Percentiles rank a stretch among this genome's conserved stretches.
These are phyloP conservation scores for Syncephalis plumigaleata DNA, from an alignment of 371 early-diverging fungal species.

Conservation along the genomic window DNA sequence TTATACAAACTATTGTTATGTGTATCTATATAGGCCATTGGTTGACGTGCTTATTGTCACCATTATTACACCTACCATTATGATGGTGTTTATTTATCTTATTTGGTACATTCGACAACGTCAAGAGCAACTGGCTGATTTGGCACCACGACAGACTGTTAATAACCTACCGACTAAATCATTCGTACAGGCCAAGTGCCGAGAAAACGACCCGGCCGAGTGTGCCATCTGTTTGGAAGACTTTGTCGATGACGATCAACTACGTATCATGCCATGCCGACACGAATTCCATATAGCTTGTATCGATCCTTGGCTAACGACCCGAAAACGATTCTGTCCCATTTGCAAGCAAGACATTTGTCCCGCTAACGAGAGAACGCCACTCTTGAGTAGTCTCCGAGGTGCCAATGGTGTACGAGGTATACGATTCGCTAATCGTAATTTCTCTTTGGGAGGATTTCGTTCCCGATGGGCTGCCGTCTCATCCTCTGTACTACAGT, in stretches of 20 bases:
- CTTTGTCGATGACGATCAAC: conserved; percentile 53
- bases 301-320: conserved; percentile 61
- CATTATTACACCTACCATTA: conserved; percentile 42
- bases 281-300: conserved; percentile 87
- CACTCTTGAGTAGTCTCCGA: conserved; percentile 8
- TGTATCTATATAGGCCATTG: conserved; percentile 24
- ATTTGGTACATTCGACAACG: conserved; percentile 43
- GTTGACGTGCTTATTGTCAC: conserved; percentile 50
- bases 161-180: conserved; percentile 32
- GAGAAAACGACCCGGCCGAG: conserved; percentile 42
- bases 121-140: conserved; percentile 29
- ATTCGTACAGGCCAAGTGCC: conserved; percentile 30
- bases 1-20: neutral
- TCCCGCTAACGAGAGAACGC: conserved; percentile 17
- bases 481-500: too few relatives aligned
- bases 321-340: conserved; percentile 64
- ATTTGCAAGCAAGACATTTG: conserved; percentile 60
- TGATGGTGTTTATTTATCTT: conserved; percentile 46
- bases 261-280: conserved; percentile 70
- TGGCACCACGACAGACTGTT: conserved; percentile 48
- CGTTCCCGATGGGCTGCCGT: too few relatives aligned
- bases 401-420: neutral
- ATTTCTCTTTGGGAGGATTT: too few relatives aligned
- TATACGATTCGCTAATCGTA: too few relatives aligned
- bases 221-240: conserved; percentile 93